Base-by-base conservation (phyloP, 495 filamentous ascomycete species). In the Astrothelium macrocarpum region DNA sequence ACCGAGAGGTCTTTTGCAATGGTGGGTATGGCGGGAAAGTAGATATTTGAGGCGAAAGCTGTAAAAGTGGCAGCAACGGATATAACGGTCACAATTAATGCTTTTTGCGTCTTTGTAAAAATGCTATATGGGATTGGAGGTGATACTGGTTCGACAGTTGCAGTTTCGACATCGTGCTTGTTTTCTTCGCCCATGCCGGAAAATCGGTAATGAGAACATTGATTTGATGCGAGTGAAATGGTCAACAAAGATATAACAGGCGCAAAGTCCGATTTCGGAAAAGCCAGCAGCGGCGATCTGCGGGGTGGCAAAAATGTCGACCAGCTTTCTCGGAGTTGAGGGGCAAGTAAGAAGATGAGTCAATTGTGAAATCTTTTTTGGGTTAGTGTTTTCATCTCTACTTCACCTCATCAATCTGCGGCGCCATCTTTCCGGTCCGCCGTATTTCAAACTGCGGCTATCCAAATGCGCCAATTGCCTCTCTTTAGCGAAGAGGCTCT, bases 1-100 rank as follows among this genome's bases (percentile, higher is more conserved):
- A 71, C 66, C 49, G 71, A 34, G 1, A 73, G 61, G 7, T 68
- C 66, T 7, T 59, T 60, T 11, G 70, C 62, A 25, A 75, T 56
- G 0, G 67, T 64, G 60, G 73, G 70, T 36, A 75, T 39, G 23
- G 67, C 73, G 9, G 73, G 73, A 62, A 70, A 72, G 65, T 68
- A 75, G 1, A 67, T 71, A 2, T 65, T 71, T 1, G 71, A 70
- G 12, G 66, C 68, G 36, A 75, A 70, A 7, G 73, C 71, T 1
- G 70, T 71, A 42, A 75, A 71, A 32, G 73, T 65, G 1, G 66
- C 68, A 1, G 67, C 67, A 2, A 72, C 62, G 7, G 71, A 71
- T 1, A 71, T 71, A 14, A 68, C 61, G 14, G 66, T 64, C 31
- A 75, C 64, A 42, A 75, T 73, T 49, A 67, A 69, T 23, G 67